Evolutionary conservation across 768 basidiomycete species (phyloP), one percentile per base, ranked within the genome.

Genomic region (Collybiopsis confluens): DNA sequence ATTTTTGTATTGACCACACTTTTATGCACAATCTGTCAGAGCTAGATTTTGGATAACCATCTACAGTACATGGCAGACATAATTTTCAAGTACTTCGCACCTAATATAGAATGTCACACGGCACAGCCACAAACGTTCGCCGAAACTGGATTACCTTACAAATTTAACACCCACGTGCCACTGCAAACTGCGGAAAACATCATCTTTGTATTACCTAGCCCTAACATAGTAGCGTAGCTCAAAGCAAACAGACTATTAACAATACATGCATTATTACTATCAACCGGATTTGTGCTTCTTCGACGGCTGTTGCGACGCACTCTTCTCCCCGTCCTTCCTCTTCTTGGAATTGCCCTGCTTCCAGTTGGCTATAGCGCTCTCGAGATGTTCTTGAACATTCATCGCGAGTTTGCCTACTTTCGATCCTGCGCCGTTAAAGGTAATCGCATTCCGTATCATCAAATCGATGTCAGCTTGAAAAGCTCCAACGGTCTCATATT

Each of bases 361-460:
- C 67, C 75, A 76, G 24, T 62, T 62, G 48, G 66, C 70, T 61
- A 84, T 54, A 58, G 87, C 64, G 47, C 85, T 82, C 59, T 71
- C 78, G 59, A 80, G 72, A 58, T 77, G 81, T 48, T 78, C 72
- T 43, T 72, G 73, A 45, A 86, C 63, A 27, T 65, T 61, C n/a
- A 70, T 61, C 7, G 89, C 80, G 36, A 87, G 70, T 40, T 71
- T 64, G 15, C 86, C 91, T n/a, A 92, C 88, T 54, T 90, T 87
- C 2, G 89, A 90, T 42, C 86, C 84, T 1, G 73, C 72, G 0
- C 88, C 89, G 59, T 98, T 98, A 78, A 97, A 98, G 50, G 78
- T 81, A 66, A 89, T 80, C 15, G 95, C 92, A 64, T 98, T 98
- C 56, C 81, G 72, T 55, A 92, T 69, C 93, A 98, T 96, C 40